phyloP scores from a whole-genome alignment of 139 green algal species.

The Chlamydomonas schloesseri region DNA sequence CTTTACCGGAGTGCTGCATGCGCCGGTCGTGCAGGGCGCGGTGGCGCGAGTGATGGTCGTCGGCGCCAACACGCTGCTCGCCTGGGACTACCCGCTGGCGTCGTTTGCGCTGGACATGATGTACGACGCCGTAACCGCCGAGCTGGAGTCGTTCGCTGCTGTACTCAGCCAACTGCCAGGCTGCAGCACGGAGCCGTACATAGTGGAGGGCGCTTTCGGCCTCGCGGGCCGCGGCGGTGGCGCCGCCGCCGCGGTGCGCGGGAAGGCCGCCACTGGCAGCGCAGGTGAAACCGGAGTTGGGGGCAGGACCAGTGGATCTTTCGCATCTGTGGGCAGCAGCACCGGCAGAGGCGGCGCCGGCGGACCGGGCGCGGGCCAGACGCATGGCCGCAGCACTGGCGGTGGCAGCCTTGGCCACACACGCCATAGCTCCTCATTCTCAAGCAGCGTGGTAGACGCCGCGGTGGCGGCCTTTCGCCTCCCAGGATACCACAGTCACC shows the following conservation, averaged over 20 bases:
- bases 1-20: neutral
- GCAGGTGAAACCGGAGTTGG: too few relatives aligned
- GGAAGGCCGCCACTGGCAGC: too few relatives aligned
- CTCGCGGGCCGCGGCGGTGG: neutral
- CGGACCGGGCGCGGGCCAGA: too few relatives aligned
- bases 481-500: too few relatives aligned
- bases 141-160: neutral
- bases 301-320: too few relatives aligned
- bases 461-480: too few relatives aligned
- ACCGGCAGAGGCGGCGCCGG: too few relatives aligned
- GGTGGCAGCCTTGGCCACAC: too few relatives aligned
- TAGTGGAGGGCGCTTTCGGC: constrained; percentile 12
- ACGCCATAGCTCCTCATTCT: too few relatives aligned
- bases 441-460: too few relatives aligned
- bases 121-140: neutral
- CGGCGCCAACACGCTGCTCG: neutral
- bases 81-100: neutral
- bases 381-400: too few relatives aligned
- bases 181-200: neutral
- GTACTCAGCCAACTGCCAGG: neutral
- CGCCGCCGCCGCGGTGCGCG: neutral
- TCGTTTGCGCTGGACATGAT: neutral
- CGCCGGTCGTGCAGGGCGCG: neutral
- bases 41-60: neutral
- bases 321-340: too few relatives aligned